These are phyloP conservation scores for Eimeria falciformis DNA, from an alignment of 169 alveolate genomes.

Conservation along the genomic window DNA sequence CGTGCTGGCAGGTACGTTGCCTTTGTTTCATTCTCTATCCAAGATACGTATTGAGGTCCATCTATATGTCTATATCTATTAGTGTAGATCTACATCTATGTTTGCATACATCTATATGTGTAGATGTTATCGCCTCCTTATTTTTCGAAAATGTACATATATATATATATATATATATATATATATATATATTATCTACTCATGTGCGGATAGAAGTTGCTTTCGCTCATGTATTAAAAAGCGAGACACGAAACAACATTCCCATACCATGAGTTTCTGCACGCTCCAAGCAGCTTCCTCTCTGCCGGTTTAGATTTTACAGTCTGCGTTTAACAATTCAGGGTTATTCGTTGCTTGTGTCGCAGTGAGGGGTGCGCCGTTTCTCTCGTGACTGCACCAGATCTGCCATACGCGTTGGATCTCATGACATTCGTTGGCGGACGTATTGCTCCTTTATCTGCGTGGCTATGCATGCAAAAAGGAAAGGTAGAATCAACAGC, in stretches of 20 bases:
- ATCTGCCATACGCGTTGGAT: conserved; percentile 86
- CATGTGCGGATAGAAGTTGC: too few relatives aligned
- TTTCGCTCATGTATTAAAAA: too few relatives aligned
- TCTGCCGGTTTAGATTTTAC: neutral
- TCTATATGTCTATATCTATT: neutral
- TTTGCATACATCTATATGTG: neutral
- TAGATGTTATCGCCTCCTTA: neutral
- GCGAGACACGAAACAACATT: too few relatives aligned
- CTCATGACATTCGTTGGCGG: conserved; percentile 81
- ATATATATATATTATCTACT: neutral
- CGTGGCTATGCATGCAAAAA: neutral
- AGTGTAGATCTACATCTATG: neutral
- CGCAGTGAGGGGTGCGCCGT: conserved; percentile 67
- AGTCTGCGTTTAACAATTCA: neutral
- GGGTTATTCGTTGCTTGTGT: neutral
- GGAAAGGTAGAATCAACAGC: conserved; percentile 5
- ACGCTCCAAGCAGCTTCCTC: neutral
- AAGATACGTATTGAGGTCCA: neutral
- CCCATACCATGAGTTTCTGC: neutral
- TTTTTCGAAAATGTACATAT: neutral
- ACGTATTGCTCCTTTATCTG: conserved; percentile 20
- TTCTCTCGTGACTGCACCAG: conserved; percentile 83
- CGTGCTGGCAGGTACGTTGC: conserved; percentile 94
- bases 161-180: neutral
- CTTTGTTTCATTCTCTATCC: neutral